Evolutionary conservation across 331 rosid genomes (phyloP).

Genomic region (Quercus tomentella): DNA sequence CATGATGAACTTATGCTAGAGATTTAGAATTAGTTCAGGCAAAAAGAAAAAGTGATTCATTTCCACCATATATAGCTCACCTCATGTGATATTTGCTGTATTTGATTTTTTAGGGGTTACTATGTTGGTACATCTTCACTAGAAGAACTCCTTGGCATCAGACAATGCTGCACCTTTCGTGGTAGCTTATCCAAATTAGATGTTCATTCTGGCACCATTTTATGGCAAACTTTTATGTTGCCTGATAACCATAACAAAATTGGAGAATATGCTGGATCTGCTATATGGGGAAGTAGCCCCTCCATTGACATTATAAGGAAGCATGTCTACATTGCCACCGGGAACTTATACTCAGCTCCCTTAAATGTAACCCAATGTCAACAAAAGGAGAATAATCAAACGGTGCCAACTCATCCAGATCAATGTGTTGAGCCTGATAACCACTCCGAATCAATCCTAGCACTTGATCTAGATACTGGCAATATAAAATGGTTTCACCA

Average conservation of each 20-base stretch:
- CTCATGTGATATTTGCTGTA: too few relatives aligned
- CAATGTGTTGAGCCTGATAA: constrained; percentile 53
- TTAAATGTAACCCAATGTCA: constrained; percentile 32
- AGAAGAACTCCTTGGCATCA: constrained; percentile 31
- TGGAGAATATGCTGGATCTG: constrained; percentile 36
- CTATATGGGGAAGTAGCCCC: constrained; percentile 52
- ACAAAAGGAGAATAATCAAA: constrained; percentile 37
- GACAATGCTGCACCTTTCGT: constrained; percentile 32
- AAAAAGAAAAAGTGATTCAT: too few relatives aligned
- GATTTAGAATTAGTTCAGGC: too few relatives aligned
- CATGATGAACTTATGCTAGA: too few relatives aligned
- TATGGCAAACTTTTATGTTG: constrained; percentile 42
- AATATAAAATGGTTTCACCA: constrained; percentile 46
- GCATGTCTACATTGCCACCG: too few relatives aligned
- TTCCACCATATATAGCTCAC: too few relatives aligned
- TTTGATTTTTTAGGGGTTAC: neutral
- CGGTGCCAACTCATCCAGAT: constrained; percentile 29
- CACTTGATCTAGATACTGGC: constrained; percentile 51
- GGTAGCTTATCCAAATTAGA: constrained; percentile 37
- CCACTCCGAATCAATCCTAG: constrained; percentile 55
- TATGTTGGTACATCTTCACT: constrained; percentile 39
- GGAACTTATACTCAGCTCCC: constrained; percentile 60
- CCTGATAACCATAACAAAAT: constrained; percentile 24
- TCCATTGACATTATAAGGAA: constrained; percentile 25
- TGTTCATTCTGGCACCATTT: constrained; percentile 11